Evolutionary conservation across 1,284 basidiomycete species (phyloP), one percentile per base, ranked within the genome.

Genomic region (Ceratobasidium papillatum): DNA sequence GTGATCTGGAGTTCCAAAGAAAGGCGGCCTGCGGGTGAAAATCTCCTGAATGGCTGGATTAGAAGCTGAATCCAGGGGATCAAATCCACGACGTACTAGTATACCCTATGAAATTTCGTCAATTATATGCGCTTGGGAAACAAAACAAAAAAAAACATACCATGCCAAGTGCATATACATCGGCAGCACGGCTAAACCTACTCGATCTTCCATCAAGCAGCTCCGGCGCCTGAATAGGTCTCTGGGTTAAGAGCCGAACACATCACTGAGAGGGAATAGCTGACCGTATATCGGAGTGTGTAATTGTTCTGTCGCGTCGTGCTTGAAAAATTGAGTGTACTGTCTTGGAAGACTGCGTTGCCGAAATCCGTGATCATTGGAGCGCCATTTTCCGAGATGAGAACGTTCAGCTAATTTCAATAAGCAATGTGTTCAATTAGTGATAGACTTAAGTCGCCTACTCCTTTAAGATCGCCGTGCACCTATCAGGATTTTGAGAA

Each of bases 101-200:
- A n/a, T n/a, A n/a, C n/a, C n/a, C n/a, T n/a, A n/a, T n/a, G n/a
- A n/a, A n/a, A n/a, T n/a, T n/a, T n/a, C n/a, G n/a, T n/a, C n/a
- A n/a, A n/a, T n/a, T 41, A 41, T 41, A 5, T 7, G 38, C 38
- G 14, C 5, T 5, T 41, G 38, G 7, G 38, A 41, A 41, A 41
- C 38, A 41, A 27, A 22, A 54, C 30, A 7, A 22, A 54, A 12
- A 54, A 30, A 5, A 14, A 54, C 52, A 3, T 30, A 54, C 52
- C 63, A 65, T 65, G 7, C 43, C 63, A 36, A 65, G 63, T 30
- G 63, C 63, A 51, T 65, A 65, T 38, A 65, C 27, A 30, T 65
- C 63, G 34, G 63, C 63, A 8, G 43, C 47, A 30, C 22, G 8
- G 9, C 41, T 47, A 12, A 27, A 27, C 17, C 25, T n/a, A 3